A percentile compares a stretch with the other conserved stretches of the same genome.
Conservation (phyloP, 2,329 filamentous ascomycete species). For the Aspergillus awamori region DNA sequence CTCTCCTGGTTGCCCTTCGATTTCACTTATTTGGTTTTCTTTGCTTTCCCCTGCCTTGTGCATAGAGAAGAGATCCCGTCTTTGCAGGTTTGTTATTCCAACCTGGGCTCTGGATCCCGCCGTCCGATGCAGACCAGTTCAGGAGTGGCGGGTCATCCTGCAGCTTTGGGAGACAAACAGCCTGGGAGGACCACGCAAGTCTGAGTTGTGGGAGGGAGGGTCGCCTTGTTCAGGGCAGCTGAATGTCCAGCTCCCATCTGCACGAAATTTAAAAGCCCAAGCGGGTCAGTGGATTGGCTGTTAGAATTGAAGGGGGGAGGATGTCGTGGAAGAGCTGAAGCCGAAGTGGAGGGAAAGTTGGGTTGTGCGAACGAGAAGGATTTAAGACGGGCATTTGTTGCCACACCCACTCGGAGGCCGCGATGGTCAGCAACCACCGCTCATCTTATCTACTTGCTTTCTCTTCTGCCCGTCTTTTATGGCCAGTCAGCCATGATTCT, state of each 20-base stretch:
- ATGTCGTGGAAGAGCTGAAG: conserved; percentile 8
- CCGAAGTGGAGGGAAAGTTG: conserved; percentile 6
- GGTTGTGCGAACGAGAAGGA: conserved; percentile 6
- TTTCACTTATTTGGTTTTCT: conserved; percentile 10
- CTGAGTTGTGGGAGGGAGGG: conserved; percentile 16
- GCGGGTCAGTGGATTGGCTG: conserved; percentile 1
- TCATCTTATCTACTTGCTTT: not conserved
- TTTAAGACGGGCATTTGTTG: conserved; percentile 9
- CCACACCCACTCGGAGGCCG: not conserved
- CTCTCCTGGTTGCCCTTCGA: not conserved
- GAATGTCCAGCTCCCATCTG: conserved; percentile 11
- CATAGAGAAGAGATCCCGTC: not conserved
- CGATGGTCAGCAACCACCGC: not conserved
- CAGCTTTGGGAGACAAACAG: conserved; percentile 31
- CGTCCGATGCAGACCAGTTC: conserved; percentile 28
- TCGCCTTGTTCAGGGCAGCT: conserved; percentile 15
- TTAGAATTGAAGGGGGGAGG: not conserved
- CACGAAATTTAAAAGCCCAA: not conserved
- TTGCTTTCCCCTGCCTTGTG: not conserved
- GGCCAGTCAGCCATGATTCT: not conserved
- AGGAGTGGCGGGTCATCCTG: conserved; percentile 35
- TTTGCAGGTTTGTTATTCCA: not conserved
- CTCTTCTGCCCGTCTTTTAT: not conserved
- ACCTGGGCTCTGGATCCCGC: not conserved
- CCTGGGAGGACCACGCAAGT: conserved; percentile 19